phyloP scores from a whole-genome alignment of 805 yeast genomes.

The Saccharomycopsis sp. region DNA sequence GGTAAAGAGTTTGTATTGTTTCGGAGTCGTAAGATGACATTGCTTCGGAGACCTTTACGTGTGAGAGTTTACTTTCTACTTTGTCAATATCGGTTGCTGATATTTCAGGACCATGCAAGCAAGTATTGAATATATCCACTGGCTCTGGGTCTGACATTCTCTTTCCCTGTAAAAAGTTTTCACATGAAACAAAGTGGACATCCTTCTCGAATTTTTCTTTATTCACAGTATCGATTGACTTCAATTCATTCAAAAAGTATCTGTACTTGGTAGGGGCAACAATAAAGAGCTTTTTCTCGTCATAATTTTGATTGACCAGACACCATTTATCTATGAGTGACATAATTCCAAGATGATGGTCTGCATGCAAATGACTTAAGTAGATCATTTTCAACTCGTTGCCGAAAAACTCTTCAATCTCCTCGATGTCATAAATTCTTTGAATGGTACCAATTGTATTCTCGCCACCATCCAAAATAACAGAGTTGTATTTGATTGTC shows the following conservation, averaged over 20 bases:
- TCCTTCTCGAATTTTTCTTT: slow-evolving; percentile 29
- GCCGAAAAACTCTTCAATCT: slow-evolving; percentile 36
- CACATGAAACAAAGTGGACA: slow-evolving; percentile 52
- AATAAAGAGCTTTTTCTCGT: slow-evolving; percentile 40
- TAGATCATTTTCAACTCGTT: slow-evolving; percentile 58
- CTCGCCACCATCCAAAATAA: slow-evolving; percentile 92
- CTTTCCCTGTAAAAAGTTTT: slow-evolving; percentile 41
- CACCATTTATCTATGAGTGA: slow-evolving; percentile 67
- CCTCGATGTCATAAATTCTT: slow-evolving; percentile 51
- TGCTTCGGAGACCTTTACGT: slow-evolving; percentile 24
- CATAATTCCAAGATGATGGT: slow-evolving; percentile 85
- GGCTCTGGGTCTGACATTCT: slow-evolving; percentile 14
- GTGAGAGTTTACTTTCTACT: slow-evolving; percentile 18
- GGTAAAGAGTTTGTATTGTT: slow-evolving; percentile 32
- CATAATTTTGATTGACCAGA: slow-evolving; percentile 32
- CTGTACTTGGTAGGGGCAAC: slow-evolving; percentile 72
- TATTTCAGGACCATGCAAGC: not conserved
- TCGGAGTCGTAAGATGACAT: slow-evolving; percentile 5
- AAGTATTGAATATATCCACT: not conserved
- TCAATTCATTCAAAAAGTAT: slow-evolving; percentile 65
- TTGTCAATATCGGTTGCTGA: not conserved
- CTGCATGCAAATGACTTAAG: slow-evolving; percentile 92
- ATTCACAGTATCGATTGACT: slow-evolving; percentile 34
- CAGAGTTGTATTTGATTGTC: slow-evolving; percentile 32
- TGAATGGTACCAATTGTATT: slow-evolving; percentile 70